Percentiles rank a stretch among this genome's conserved stretches.
phyloP scores from a whole-genome alignment of 2,329 filamentous ascomycete species.

The Hansfordia pulvinata region DNA sequence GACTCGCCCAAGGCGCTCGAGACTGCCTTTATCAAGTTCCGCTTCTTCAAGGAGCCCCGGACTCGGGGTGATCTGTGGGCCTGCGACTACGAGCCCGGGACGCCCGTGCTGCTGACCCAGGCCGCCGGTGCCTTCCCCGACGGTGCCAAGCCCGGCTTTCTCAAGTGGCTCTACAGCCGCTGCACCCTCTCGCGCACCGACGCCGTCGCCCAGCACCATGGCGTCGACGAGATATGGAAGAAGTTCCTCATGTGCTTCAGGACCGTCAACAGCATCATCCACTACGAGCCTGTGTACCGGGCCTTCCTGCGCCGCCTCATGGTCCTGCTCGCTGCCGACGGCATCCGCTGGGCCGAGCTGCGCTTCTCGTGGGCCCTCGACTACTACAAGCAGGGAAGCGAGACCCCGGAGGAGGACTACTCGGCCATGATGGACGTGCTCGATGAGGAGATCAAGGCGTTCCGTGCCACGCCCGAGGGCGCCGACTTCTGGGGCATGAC shows the following conservation, averaged over 20 bases:
- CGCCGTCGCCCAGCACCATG: constrained; percentile 67
- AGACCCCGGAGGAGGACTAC: constrained; percentile 54
- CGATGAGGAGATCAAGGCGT: constrained; percentile 64
- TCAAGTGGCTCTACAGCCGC: constrained; percentile 62
- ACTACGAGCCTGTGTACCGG: constrained; percentile 84
- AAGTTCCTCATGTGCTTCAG: constrained; percentile 68
- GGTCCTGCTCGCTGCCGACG: constrained; percentile 60
- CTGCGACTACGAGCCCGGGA: constrained; percentile 42
- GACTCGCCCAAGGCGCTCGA: constrained; percentile 36
- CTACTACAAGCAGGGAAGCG: constrained; percentile 52
- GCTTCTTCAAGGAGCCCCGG: constrained; percentile 34
- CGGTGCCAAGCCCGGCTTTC: constrained; percentile 57
- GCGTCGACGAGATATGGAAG: constrained; percentile 70
- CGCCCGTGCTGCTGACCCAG: constrained; percentile 40
- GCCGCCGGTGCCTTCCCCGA: constrained; percentile 66
- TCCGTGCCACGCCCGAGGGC: constrained; percentile 58
- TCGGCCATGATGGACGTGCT: constrained; percentile 58
- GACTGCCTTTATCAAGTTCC: constrained; percentile 45
- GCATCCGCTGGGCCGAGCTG: constrained; percentile 74
- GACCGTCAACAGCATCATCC: constrained; percentile 60
- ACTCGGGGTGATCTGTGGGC: constrained; percentile 48
- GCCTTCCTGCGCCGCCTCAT: constrained; percentile 61
- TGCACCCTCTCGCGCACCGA: constrained; percentile 61
- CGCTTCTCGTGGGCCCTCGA: constrained; percentile 58
- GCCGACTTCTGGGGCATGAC: constrained; percentile 71